Base-by-base conservation (phyloP, 2,329 filamentous ascomycete genomes). In the Stromatinia cepivora region DNA sequence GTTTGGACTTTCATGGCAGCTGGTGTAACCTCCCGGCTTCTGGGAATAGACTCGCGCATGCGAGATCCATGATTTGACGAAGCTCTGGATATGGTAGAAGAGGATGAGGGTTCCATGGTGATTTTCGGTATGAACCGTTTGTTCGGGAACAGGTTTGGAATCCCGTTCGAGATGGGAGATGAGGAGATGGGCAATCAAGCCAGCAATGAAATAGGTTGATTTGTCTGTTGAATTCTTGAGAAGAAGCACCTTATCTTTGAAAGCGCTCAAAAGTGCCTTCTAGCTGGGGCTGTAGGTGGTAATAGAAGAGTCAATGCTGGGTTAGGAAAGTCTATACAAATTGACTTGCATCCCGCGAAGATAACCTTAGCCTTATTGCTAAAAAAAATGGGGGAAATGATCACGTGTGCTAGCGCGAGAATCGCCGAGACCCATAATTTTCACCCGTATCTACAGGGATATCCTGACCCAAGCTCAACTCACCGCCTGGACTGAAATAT, bases 101-200 rank as follows among this genome's bases (percentile, higher is more conserved):
- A 46, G n/a, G 50, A 58, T 15, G 72, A 67, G 57, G 71, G 67
- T 39, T 69, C 70, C 72, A 74, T 74, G 59, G 42, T 39, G 31
- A 52, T 42, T 31, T 64, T 59, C 46, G 69, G 34, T 42, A 52
- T 34, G 31, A 36, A 31, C n/a, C 10, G 61, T 50, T 59, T 58
- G 34, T 42, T 42, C 36, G 34, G 56, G 45, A 67, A 39, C 53
- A 63, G 28, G 28, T 11, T 22, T n/a, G 39, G 28, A n/a, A 39
- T 66, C 22, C 28, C 46, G 59, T 52, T 63, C 13, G n/a, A 42
- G 39, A 17, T 42, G 13, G 39, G 6, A 42, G 39, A 42, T 42
- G 39, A 28, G 46, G n/a, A 58, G 36, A 42, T 53, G 31, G 8
- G 9, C 31, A 52, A 13, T 36, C 22, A 52, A 52, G 46, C 46